Evolutionary conservation across 805 yeast species (phyloP), one percentile per base, ranked within the genome.

Genomic region (Ogataea nitratoaversa): DNA sequence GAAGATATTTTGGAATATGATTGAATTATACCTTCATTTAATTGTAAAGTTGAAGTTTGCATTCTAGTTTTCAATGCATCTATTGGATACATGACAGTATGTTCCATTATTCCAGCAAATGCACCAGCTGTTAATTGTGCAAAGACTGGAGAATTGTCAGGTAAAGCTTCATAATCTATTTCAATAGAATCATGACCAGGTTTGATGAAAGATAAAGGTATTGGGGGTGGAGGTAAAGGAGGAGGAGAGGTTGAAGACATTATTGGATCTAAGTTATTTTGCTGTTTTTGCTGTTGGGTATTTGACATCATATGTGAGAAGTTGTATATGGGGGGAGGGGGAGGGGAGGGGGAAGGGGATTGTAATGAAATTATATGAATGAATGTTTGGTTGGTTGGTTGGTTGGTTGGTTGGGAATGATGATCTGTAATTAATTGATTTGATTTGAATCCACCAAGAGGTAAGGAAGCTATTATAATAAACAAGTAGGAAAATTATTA

Each of bases 41-140:
- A 30, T 3, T 46, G 50, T 4, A 60, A 45, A 44, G 57, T 51
- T 27, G 56, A 40, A 38, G 82, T 79, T 61, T 91, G 99, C 91
- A 91, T 87, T 57, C 99, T 72, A 5, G 98, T 93, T 68, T 91
- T 91, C 52, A 91, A 76, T n/a, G 95, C 91, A 61, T 91, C 99
- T 30, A 91, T 79, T 2, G 99, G 99, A 60, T 81, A 91, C 96
- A 91, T 88, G 33, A 91, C 88, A 1, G 96, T 81, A 64, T 91
- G 99, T 61, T 91, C 99, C 97, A 91, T 87, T 41, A 93, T 87
- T 20, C 99, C 99, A n/a, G 99, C 98, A 66, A 89, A 86, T 0
- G 97, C 98, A 9, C 99, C 99, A 2, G 98, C 98, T 11, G 78
- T 59, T 45, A 91, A 72, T 59, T 90, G 95, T 4, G 95, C 86